These are phyloP conservation scores for Aspergillus niger DNA, from an alignment of 2,329 filamentous ascomycete species.

Conservation along the genomic window DNA sequence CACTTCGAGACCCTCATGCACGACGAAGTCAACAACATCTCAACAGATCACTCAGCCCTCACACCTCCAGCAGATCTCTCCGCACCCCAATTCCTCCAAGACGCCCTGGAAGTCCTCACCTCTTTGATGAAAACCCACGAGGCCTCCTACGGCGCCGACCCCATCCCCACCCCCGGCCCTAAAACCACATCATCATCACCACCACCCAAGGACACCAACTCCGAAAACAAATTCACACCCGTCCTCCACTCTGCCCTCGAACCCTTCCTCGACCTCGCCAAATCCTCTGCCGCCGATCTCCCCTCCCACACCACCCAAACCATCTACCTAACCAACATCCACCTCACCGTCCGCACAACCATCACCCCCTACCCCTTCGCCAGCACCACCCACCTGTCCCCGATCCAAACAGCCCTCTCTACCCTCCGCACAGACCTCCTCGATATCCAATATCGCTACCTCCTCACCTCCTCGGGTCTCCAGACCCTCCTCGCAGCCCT, in stretches of 20 bases:
- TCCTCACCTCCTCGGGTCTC: constrained; percentile 75
- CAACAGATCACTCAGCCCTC: constrained; percentile 71
- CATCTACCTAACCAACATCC: constrained; percentile 52
- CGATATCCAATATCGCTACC: constrained; percentile 69
- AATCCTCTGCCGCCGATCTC: constrained; percentile 54
- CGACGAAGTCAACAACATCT: constrained; percentile 67
- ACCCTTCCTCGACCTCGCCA: constrained; percentile 71
- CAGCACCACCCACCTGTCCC: constrained; percentile 58
- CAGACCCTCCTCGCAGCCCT: constrained; percentile 63
- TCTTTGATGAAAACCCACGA: constrained; percentile 85
- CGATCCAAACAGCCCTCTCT: constrained; percentile 56
- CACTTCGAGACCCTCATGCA: constrained; percentile 81
- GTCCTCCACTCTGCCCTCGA: constrained; percentile 80
- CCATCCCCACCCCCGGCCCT: constrained; percentile 53
- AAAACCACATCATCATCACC: neutral
- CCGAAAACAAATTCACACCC: constrained; percentile 69
- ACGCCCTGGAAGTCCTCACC: constrained; percentile 75
- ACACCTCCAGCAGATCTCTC: constrained; percentile 71
- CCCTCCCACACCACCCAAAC: constrained; percentile 47
- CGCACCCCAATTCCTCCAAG: constrained; percentile 76
- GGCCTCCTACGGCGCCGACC: constrained; percentile 63
- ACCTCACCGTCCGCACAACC: constrained; percentile 43
- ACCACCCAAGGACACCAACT: neutral
- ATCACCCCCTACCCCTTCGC: constrained; percentile 61
- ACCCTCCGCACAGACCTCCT: constrained; percentile 56